Evolutionary conservation across 31 red algal species (phyloP), one percentile per base, ranked within the genome.

Genomic region (Asparagopsis taxiformis): DNA sequence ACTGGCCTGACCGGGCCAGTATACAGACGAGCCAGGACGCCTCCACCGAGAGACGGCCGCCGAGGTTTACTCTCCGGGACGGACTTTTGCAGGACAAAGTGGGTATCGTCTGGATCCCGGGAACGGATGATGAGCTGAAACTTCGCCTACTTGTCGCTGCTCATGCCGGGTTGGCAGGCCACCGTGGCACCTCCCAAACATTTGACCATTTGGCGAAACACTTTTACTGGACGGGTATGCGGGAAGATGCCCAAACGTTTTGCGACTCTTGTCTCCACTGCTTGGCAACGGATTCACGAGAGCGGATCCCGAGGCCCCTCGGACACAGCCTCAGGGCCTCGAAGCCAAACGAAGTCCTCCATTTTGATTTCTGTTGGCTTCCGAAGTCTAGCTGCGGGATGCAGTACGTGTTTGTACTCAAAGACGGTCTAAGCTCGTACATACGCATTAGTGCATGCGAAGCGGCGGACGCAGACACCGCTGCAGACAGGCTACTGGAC

Each of bases 311-410:
- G 24, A 20, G 65, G 21, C 3, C 49, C 4, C 41, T 50, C 11
- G 65, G 37, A 23, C 65, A 43, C 24, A 23, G 32, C 24, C 34
- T 50, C 17, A n/a, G 23, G 3, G 65, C 37, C 2, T 5, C 30
- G 17, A 50, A 50, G 17, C 44, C 44, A 17, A 50, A 50, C 44
- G 17, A 50, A 50, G 17, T 50, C 11, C 21, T 32, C 3, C 41
- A 69, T 28, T 49, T 69, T 7, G 65, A 69, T 51, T 69, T 43
- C 6, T 50, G n/a, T 15, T 43, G 46, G 3, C 1, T 69, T 1
- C 19, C 24, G 3, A 17, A 17, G 20, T n/a, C 28, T 19, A n/a
- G 33, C 3, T 4, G 33, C 8, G 59, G 11, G 3, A 4, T 28
- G 4, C 21, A 46, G 20, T 51, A 69, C 17, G 23, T 69, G 3